A percentile compares a stretch with the other conserved stretches of the same genome.
Conservation (phyloP, 352 stramenopile genomes). For the Phytophthora palmivora region DNA sequence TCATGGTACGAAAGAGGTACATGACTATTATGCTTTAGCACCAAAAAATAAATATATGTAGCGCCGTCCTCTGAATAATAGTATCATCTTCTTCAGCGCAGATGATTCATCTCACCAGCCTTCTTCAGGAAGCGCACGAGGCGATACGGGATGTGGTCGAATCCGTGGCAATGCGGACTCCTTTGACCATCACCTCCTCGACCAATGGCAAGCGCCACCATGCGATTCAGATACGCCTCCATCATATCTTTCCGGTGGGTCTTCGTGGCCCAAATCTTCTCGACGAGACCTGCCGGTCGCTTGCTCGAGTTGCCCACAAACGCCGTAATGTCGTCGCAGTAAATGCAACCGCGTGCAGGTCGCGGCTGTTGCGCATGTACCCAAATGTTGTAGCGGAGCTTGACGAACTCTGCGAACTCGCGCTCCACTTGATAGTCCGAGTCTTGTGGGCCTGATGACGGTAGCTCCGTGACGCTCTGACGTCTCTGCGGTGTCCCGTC, state of each 20-base stretch:
- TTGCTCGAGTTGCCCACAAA: constrained; percentile 41
- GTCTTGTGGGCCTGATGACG: constrained; percentile 9
- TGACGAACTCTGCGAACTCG: constrained; percentile 46
- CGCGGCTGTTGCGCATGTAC: constrained; percentile 47
- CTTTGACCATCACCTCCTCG: constrained; percentile 39
- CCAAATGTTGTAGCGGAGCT: constrained; percentile 51
- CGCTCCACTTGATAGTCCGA: constrained; percentile 52
- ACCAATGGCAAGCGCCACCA: constrained; percentile 42
- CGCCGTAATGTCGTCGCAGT: constrained; percentile 46
- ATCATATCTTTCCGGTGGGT: constrained; percentile 41
- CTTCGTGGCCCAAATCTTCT: constrained; percentile 40
- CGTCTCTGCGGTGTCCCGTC: constrained; percentile 12
- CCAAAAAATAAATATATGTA: constrained; percentile 40
- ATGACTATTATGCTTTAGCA: constrained; percentile 17
- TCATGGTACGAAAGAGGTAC: not conserved
- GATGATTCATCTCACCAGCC: constrained; percentile 27
- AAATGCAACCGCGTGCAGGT: constrained; percentile 38
- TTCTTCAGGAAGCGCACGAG: constrained; percentile 49
- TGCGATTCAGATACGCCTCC: constrained; percentile 42
- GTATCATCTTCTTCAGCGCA: constrained; percentile 14
- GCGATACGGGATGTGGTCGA: constrained; percentile 49
- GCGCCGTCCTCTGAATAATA: not conserved
- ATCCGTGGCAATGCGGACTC: constrained; percentile 42
- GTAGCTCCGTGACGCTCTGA: constrained; percentile 20
- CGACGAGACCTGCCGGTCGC: constrained; percentile 34